Base-by-base conservation (phyloP, 257 asterid genomes). In the Solanum chmielewskii region DNA sequence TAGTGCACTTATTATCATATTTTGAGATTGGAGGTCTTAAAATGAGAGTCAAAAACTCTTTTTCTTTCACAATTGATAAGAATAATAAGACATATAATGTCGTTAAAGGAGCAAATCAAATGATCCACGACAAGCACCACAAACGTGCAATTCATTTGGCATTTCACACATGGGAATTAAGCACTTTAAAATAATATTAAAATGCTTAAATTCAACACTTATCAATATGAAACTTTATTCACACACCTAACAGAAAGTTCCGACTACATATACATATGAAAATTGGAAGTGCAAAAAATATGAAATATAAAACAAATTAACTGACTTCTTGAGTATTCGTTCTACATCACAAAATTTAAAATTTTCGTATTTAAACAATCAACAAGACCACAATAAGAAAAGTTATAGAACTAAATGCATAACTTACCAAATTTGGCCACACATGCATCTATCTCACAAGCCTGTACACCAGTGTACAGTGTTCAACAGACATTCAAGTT, bases 291-390 rank as follows among this genome's bases (percentile, higher is more conserved):
- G 52, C 45, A 39, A 33, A 83, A 56, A 18, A 31, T 31, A 6
- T 83, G 13, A 83, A 64, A 12, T 3, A 16, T 31, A 35, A 29
- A 84, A 87, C 3, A 71, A 89, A 86, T 83, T 87, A 86, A 90
- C 97, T 90, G 52, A 96, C 98, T 85, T 95, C 95, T 85, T 96
- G 93, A 68, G 89, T 97, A 90, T 13, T 78, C 92, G 18, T 92
- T 90, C 98, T 97, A 96, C 97, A 94, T 81, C 70, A 92, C 4
- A 37, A 37, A 74, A 83, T 89, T 68, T 16, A 33, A 73, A 11
- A 33, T 16, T 16, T 71, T 31, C 3, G 0, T 3, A 33, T 4
- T 31, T 70, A 31, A 8, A 33, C 44, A 2, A 31, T 31, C 44
- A 16, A 9, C n/a, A 2, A 6, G 0, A 71, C 78, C 15, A 31